Evolutionary conservation across 108 stramenopile genomes (phyloP), one percentile per base, ranked within the genome.

Genomic region (Licmophora abbreviata): DNA sequence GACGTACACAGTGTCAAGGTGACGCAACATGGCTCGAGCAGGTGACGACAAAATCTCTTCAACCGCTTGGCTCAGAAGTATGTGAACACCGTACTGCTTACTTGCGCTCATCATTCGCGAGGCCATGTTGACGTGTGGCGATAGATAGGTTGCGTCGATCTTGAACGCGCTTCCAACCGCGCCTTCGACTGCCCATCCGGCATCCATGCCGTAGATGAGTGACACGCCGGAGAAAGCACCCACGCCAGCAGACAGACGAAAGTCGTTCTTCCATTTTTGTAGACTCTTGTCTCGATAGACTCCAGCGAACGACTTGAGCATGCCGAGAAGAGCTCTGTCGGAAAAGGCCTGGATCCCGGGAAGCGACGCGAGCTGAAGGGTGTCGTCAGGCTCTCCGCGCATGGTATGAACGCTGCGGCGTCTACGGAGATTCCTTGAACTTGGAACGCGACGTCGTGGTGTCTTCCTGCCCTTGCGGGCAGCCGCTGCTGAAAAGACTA

Each of bases 151-250:
- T 21, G 95, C 95, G 65, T 96, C 95, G 44, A 95, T 88, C 67
- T 95, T 95, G 69, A 81, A 79, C 47, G 76, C 66, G 29, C 83
- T 88, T 9, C 94, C 94, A 32, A 95, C 94, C 1, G 94, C 94
- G 7, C 94, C 94, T 64, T 95, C 94, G 12, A 95, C 84, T 0
- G 89, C 89, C 97, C 97, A 98, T 23, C 97, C 97, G 1, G 93
- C 88, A 64, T 96, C 90, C 72, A 98, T 75, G 6, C 97, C 97
- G n/a, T n/a, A n/a, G 56, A 83, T 87, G 22, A 88, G 83, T 45
- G 95, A 81, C 32, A 79, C 63, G 4, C 92, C 74, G n/a, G 69
- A 66, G 48, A 71, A 86, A 12, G 68, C 74, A 25, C 72, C 73
- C 9, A 85, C 87, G 40, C 85, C 81, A 28, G 70, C 81, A 41